phyloP scores from a whole-genome alignment of 2,329 filamentous ascomycete species.

The Fusarium circinatum region DNA sequence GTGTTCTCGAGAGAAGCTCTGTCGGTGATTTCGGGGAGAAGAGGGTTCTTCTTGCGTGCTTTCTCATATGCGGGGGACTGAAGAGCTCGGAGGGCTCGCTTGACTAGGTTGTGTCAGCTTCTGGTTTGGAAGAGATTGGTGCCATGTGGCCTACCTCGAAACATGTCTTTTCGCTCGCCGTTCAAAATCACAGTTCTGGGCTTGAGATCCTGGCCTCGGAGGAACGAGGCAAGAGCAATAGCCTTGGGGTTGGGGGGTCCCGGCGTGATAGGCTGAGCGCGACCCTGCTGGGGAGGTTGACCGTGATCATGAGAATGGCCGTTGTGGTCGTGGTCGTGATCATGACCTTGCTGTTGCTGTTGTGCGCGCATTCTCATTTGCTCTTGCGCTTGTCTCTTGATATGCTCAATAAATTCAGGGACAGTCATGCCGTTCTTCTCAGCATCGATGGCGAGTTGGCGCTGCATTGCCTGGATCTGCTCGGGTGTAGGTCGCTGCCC shows the following conservation, averaged over 20 bases:
- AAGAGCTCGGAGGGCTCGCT: slow-evolving; percentile 91
- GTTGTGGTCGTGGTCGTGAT: slow-evolving; percentile 15
- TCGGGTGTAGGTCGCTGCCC: slow-evolving; percentile 75
- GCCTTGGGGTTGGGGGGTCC: slow-evolving; percentile 90
- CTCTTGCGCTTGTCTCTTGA: slow-evolving; percentile 66
- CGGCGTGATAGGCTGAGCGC: slow-evolving; percentile 75
- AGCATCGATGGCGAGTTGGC: slow-evolving; percentile 83
- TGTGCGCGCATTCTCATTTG: slow-evolving; percentile 59
- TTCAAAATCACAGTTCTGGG: slow-evolving; percentile 90
- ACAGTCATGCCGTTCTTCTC: slow-evolving; percentile 85
- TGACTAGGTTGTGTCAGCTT: slow-evolving; percentile 68
- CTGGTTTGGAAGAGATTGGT: not conserved
- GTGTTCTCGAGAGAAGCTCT: slow-evolving; percentile 89
- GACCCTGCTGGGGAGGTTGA: slow-evolving; percentile 50
- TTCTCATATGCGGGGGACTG: slow-evolving; percentile 91
- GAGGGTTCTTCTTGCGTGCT: slow-evolving; percentile 87
- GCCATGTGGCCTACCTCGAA: slow-evolving; percentile 73
- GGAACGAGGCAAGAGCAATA: slow-evolving; percentile 87
- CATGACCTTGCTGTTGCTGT: slow-evolving; percentile 54
- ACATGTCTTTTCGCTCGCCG: slow-evolving; percentile 98
- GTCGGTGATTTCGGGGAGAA: slow-evolving; percentile 88
- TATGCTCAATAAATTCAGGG: slow-evolving; percentile 81
- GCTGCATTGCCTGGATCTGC: slow-evolving; percentile 86
- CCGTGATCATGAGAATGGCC: slow-evolving; percentile 34
- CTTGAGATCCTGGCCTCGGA: slow-evolving; percentile 87